Percentiles rank a stretch among this genome's conserved stretches.
Conservation (phyloP, 2,329 filamentous ascomycete species). For the Hymenoscyphus fructigenus region DNA sequence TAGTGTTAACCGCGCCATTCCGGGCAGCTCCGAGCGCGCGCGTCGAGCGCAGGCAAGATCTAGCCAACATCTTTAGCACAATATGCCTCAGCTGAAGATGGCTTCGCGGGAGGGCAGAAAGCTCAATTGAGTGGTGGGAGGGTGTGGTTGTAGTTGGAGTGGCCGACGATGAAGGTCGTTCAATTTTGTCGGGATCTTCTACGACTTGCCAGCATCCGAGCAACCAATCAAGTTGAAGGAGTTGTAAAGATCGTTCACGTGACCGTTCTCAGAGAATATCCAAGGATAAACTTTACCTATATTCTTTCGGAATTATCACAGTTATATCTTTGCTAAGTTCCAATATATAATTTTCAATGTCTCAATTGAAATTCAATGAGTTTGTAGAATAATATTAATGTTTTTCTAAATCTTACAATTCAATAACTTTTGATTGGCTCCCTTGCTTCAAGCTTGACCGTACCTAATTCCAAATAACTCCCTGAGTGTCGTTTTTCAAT, state of each 20-base stretch:
- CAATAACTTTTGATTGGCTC: conserved; percentile 6
- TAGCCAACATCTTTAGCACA: conserved; percentile 77
- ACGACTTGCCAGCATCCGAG: background rate
- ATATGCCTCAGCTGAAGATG: conserved; percentile 35
- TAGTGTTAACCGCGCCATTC: conserved; percentile 69
- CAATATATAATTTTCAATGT: background rate
- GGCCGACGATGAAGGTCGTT: conserved; percentile 15
- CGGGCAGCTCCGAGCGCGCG: conserved; percentile 78
- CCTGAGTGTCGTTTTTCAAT: background rate
- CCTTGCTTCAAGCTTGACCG: background rate
- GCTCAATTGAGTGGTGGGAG: conserved; percentile 35
- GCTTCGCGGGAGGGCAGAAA: conserved; percentile 29
- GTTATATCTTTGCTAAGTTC: too few relatives aligned
- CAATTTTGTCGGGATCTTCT: conserved; percentile 18
- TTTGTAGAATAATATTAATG: conserved; percentile 2
- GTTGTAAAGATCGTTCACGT: background rate
- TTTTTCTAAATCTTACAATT: conserved; percentile 7
- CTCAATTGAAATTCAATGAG: background rate
- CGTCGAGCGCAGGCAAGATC: conserved; percentile 85
- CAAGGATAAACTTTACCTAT: background rate
- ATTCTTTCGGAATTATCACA: too few relatives aligned
- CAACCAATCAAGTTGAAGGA: too few relatives aligned
- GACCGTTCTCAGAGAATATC: background rate
- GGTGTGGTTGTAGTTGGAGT: conserved; percentile 23
- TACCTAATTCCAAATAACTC: background rate